These are phyloP conservation scores for Chimonanthus salicifolius DNA, from an alignment of 164 flowering plant species.

Conservation along the genomic window DNA sequence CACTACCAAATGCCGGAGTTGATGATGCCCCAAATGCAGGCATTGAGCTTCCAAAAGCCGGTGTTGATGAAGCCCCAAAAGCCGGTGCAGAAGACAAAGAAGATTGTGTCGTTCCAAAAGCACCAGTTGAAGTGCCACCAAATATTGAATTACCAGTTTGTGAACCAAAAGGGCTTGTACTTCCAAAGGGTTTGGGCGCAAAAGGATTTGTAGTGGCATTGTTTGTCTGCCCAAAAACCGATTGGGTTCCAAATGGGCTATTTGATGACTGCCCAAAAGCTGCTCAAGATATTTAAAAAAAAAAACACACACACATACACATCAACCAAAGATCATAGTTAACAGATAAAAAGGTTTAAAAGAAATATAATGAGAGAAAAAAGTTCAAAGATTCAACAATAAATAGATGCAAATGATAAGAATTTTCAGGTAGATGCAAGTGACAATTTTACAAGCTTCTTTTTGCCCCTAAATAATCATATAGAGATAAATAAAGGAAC, in stretches of 20 bases:
- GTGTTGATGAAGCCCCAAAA: slow-evolving; percentile 78
- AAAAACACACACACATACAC: background rate
- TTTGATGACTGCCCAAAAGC: slow-evolving; percentile 96
- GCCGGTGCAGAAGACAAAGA: slow-evolving; percentile 59
- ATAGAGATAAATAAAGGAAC: too few species aligned
- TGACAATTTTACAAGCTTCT: too few species aligned
- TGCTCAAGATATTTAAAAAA: slow-evolving; percentile 21
- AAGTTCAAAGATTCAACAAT: background rate
- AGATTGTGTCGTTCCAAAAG: slow-evolving; percentile 68
- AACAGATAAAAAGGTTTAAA: background rate
- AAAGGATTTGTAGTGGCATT: slow-evolving; percentile 73
- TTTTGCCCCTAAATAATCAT: too few species aligned
- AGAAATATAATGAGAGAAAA: background rate
- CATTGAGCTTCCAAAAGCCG: slow-evolving; percentile 66
- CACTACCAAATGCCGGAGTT: slow-evolving; percentile 68
- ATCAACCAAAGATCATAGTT: background rate
- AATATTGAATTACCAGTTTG: slow-evolving; percentile 85
- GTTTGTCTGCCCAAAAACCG: slow-evolving; percentile 81
- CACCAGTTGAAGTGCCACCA: slow-evolving; percentile 93
- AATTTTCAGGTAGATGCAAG: too few species aligned
- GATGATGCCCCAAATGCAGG: slow-evolving; percentile 72
- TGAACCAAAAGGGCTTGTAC: slow-evolving; percentile 68
- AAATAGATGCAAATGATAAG: too few species aligned
- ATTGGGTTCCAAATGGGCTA: slow-evolving; percentile 76
- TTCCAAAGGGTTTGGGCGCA: slow-evolving; percentile 89